A percentile compares a stretch with the other conserved stretches of the same genome.
These are phyloP conservation scores for Vinca minor DNA, from an alignment of 257 asterid species.

Conservation along the genomic window DNA sequence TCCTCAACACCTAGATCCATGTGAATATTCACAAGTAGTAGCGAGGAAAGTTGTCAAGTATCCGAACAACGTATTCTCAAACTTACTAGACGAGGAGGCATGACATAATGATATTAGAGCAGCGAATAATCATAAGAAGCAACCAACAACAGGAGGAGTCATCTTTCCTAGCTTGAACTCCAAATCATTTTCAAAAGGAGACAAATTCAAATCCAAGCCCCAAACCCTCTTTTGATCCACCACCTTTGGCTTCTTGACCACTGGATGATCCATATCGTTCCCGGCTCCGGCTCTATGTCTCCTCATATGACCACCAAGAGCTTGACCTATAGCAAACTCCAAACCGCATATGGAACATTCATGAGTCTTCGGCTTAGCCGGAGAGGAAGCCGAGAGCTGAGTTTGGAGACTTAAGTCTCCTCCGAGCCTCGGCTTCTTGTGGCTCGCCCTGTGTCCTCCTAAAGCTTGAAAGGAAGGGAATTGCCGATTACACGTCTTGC, in stretches of 20 bases:
- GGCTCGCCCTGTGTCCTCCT: constrained; percentile 43
- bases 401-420: constrained; percentile 18
- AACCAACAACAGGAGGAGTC: constrained; percentile 8
- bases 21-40: background rate
- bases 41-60: too few relatives aligned
- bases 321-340: constrained; percentile 34
- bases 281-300: constrained; percentile 21
- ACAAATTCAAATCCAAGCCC: constrained; percentile 37
- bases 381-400: constrained; percentile 2
- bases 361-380: constrained; percentile 26
- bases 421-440: constrained; percentile 27
- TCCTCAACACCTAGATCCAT: too few relatives aligned
- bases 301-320: constrained; percentile 43
- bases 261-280: background rate
- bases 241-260: constrained; percentile 12
- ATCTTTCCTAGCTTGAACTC: constrained; percentile 24
- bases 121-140: background rate
- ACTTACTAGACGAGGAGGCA: too few relatives aligned
- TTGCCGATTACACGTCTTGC: constrained; percentile 33
- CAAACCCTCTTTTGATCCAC: constrained; percentile 11
- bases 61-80: too few relatives aligned
- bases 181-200: constrained; percentile 29
- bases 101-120: too few relatives aligned
- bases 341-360: constrained; percentile 36
- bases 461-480: constrained; percentile 39